Percentiles rank a stretch among this genome's conserved stretches.
Conservation (phyloP, 2,329 filamentous ascomycete genomes). For the Ophiostoma populinum region DNA sequence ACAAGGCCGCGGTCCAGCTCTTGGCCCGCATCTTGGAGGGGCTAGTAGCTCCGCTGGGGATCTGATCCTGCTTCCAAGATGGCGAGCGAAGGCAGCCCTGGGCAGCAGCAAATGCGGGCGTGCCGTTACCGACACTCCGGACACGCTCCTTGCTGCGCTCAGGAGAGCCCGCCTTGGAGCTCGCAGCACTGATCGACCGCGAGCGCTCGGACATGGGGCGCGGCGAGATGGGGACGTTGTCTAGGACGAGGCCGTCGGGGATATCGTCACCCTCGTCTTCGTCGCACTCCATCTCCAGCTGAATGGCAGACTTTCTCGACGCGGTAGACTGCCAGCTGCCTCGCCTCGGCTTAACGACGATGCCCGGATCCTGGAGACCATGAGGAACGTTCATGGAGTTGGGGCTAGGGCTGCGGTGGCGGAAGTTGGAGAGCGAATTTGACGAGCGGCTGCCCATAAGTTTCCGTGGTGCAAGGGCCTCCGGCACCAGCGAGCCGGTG, state of each 20-base stretch:
- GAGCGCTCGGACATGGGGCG: conserved; percentile 39
- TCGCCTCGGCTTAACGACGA: conserved; percentile 27
- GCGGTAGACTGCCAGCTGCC: conserved; percentile 56
- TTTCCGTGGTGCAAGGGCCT: conserved; percentile 14
- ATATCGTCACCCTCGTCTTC: conserved; percentile 64
- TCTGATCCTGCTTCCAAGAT: conserved; percentile 31
- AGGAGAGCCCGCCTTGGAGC: conserved; percentile 36
- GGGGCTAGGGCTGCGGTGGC: conserved; percentile 35
- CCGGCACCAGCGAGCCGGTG: conserved; percentile 19
- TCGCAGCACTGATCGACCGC: conserved; percentile 26
- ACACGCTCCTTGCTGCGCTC: conserved; percentile 36
- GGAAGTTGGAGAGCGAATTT: conserved; percentile 21
- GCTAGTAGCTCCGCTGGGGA: conserved; percentile 20
- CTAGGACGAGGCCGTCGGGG: conserved; percentile 60
- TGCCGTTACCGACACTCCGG: conserved; percentile 45
- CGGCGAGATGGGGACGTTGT: conserved; percentile 73
- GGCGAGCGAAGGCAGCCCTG: conserved; percentile 43
- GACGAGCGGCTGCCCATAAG: conserved; percentile 21
- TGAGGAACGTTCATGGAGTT: conserved; percentile 22
- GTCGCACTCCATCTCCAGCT: conserved; percentile 61
- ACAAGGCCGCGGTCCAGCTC: conserved; percentile 58
- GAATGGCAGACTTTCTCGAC: conserved; percentile 47
- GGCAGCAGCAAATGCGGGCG: conserved; percentile 39
- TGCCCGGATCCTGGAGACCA: conserved; percentile 25
- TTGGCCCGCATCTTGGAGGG: conserved; percentile 40